Evolutionary conservation across 495 filamentous ascomycete species (phyloP), one percentile per base, ranked within the genome.

Genomic region (Parmelia sp.): DNA sequence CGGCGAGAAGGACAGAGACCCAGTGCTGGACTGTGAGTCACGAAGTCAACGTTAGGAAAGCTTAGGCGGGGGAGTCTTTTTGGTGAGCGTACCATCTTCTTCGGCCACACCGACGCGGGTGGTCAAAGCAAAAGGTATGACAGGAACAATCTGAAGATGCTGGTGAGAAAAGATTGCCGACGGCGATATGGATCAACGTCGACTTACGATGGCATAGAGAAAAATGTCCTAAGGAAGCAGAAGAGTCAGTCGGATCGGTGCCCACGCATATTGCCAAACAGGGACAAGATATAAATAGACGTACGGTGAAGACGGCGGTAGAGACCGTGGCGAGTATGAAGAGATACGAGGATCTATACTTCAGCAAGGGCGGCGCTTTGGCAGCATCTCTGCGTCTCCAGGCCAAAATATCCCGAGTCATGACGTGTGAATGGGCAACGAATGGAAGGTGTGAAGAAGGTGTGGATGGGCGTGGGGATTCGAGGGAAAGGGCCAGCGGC

Each of bases 41-140:
- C 19, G 12, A 14, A 64, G 63, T 58, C 67, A 79, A 85, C 67
- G 21, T 29, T 11, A 42, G 23, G 4, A 19, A n/a, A 11, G 35
- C 36, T 33, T n/a, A 2, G 39, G 25, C 10, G 1, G 25, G 3
- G 27, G 3, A 17, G 35, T 3, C 0, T 2, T 0, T 29, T 5
- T 4, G 5, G 35, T 35, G n/a, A 21, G 23, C 17, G n/a, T 53
- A 63, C 61, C 61, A 37, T 63, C 49, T 33, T 83, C 77, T 31
- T 81, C 73, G 0, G 80, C 53, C 25, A 95, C 70, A 14, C 84
- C 83, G 23, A 81, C 84, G 67, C 85, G 81, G 12, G 76, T 71
- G 27, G 83, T 76, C 8, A 96, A 76, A 6, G 90, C 84, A 58
- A 90, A 94, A 4, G 92, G 91, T n/a, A 93, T 83, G 11, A 96